Percentiles rank a stretch among this genome's conserved stretches.
phyloP scores from a whole-genome alignment of 305 asterid genomes.

The Fraxinus floribunda region DNA sequence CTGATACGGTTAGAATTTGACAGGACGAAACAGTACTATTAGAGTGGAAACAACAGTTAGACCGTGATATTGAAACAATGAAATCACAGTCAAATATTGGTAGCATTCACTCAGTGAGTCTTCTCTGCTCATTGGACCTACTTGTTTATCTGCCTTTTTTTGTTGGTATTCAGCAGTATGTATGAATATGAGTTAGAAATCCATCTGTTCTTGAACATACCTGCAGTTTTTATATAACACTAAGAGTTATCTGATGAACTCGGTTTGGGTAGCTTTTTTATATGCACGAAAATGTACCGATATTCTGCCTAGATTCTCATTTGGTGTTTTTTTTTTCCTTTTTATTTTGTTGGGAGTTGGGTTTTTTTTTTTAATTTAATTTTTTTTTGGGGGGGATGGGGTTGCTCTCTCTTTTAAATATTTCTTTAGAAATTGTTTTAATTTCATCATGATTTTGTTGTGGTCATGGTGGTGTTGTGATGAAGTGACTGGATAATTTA shows the following conservation, averaged over 20 bases:
- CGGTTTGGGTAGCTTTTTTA: not conserved
- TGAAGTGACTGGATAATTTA: constrained; percentile 5
- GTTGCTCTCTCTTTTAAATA: not conserved
- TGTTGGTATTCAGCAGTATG: not conserved
- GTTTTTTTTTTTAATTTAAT: no score
- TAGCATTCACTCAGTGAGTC: constrained; percentile 70
- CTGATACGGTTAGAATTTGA: constrained; percentile 17
- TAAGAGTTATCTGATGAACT: not conserved
- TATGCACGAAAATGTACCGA: not conserved
- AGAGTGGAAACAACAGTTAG: constrained; percentile 88
- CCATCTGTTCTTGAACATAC: not conserved
- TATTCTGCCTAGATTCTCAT: not conserved
- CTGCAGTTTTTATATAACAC: not conserved
- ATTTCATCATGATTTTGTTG: not conserved
- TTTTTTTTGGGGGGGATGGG: not conserved
- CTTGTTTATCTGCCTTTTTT: not conserved
- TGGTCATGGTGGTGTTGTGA: not conserved
- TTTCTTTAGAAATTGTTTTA: not conserved
- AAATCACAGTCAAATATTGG: constrained; percentile 71
- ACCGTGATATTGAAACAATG: constrained; percentile 52
- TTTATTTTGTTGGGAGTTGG: not conserved
- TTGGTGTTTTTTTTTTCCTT: not conserved
- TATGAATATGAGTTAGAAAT: not conserved
- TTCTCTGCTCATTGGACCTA: not conserved
- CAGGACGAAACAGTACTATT: constrained; percentile 75